Evolutionary conservation across 169 alveolate genomes (phyloP), one percentile per base, ranked within the genome.

Genomic region (Eimeria tenella): DNA sequence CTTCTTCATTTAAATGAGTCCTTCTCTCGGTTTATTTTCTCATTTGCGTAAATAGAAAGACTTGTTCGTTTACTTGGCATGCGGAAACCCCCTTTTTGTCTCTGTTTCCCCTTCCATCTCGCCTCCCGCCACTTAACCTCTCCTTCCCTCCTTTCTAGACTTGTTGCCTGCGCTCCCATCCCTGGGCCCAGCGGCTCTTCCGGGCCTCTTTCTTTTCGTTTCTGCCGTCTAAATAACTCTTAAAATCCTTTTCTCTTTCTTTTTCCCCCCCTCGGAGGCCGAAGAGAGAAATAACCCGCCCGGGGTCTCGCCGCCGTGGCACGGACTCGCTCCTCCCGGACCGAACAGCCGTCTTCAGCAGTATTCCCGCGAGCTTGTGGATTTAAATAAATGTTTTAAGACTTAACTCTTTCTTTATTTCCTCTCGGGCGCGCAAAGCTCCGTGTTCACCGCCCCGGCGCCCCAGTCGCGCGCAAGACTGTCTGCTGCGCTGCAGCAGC

Each of bases 321-420:
- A 13, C 21, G n/a, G 21, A 8, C 75, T 9, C 83, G 83, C 87
- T n/a, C 87, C 50, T 49, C 70, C 56, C 71, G 42, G 70, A 13
- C 71, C 4, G 4, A 2, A 9, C 4, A n/a, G 87, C 63, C 68
- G 87, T 77, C 87, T 77, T 77, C 87, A 77, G 55, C 42, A 23
- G 53, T 53, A 4, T 52, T 50, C 71, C 13, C 87, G 4, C 23
- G 9, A 4, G 4, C 4, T 49, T 4, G 5, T 11, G 17, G 4
- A 4, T 73, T 6, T 11, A 73, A 73, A 42, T 73, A 73, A 5
- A 9, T 13, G 15, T 73, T 73, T 73, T 73, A 31, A 9, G 31
- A 3, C 19, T 73, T 73, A 71, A 71, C 49, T 73, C 83, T 42
- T 73, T 49, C 50, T 42, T 73, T 73, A 0, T 73, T 25, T 3